Base-by-base conservation (phyloP, 163 green algal genomes). In the Picocystis sp. region DNA sequence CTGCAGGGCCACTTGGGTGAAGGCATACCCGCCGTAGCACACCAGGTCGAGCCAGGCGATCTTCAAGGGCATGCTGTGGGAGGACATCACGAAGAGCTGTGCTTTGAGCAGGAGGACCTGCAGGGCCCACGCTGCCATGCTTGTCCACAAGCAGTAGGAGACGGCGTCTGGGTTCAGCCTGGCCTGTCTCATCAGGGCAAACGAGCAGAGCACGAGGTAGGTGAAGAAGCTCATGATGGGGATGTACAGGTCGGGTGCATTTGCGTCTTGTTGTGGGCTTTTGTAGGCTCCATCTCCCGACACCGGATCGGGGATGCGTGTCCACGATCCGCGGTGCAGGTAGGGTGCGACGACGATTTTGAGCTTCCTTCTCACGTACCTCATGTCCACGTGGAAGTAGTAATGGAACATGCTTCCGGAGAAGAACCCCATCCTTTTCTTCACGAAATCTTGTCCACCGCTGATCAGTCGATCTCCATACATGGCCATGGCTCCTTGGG, bases 191-290 rank as follows among this genome's bases (percentile, higher is more conserved):
- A 71, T 44, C 3, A 58, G 48, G 5, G 67, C 52, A n/a, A 62
- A 63, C 48, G 17, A 87, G 67, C 23, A 87, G 45, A 52, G 61
- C 67, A 75, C 44, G 15, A 55, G 21, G 69, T 91, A 95, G 19
- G 80, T 87, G 73, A 73, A 89, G 6, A 85, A 60, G 0, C 74
- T 77, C 75, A 93, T 84, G 23, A 91, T 43, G 0, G 89, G 89
- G 22, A 98, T 80, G 76, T 95, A 98, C 48, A 98, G 71, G 66
- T 98, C 89, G 2, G 89, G 89, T 2, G 84, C 82, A 56, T 96
- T 94, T 21, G 84, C 70, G 63, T 97, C 89, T 43, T 81, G 67
- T 0, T 70, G 58, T 6, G 89, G 84, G 9, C 88, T 78, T 55
- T 86, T 81, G 64, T 84, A 98, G 46, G 75, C 84, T 69, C 1